Conservation (phyloP, 2,329 filamentous ascomycete species). For the Hypoxylon sp. region DNA sequence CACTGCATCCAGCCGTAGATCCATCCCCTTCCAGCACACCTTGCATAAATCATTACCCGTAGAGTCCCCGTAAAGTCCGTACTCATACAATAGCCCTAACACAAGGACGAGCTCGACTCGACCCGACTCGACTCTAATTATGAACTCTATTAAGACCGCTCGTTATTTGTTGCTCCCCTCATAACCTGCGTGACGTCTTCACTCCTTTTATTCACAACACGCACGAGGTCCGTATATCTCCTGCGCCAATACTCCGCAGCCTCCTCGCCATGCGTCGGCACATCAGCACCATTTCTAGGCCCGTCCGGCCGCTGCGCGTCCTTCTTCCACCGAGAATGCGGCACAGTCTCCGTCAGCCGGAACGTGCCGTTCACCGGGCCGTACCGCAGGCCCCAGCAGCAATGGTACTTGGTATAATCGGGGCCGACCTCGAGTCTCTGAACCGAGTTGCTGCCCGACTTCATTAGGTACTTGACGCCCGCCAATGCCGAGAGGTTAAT, state of each 20-base stretch:
- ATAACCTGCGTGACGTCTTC: constrained; percentile 28
- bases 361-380: constrained; percentile 69
- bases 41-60: constrained; percentile 18
- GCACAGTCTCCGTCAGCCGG: constrained; percentile 66
- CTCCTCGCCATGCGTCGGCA: constrained; percentile 53
- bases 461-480: constrained; percentile 67
- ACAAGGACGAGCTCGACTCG: neutral
- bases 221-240: constrained; percentile 47
- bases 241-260: constrained; percentile 52
- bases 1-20: neutral
- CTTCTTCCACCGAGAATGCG: constrained; percentile 60
- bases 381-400: constrained; percentile 70
- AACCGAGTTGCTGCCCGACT: constrained; percentile 59
- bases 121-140: neutral
- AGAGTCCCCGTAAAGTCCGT: constrained; percentile 12
- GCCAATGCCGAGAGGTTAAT: constrained; percentile 72
- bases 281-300: constrained; percentile 34
- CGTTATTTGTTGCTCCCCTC: constrained; percentile 4
- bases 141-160: constrained; percentile 2
- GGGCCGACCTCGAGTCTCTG: constrained; percentile 61
- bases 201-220: constrained; percentile 33
- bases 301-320: constrained; percentile 42
- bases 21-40: constrained; percentile 1
- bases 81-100: constrained; percentile 10
- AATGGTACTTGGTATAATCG: constrained; percentile 64